These are phyloP conservation scores for Solanum chacoense DNA, from an alignment of 305 asterid species.

Conservation along the genomic window DNA sequence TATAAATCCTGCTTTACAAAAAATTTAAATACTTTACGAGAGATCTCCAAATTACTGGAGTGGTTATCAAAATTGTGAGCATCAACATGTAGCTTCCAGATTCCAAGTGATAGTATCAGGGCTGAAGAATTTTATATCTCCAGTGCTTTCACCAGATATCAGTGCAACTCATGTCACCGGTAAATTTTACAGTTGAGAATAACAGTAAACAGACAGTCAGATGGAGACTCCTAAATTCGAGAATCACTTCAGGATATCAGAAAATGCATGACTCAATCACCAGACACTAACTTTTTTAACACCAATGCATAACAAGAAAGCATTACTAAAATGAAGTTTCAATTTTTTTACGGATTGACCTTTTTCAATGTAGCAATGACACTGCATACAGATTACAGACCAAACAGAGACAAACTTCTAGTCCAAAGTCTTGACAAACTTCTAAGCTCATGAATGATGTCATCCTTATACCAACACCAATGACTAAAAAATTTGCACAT, in stretches of 20 bases:
- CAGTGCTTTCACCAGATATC: not conserved
- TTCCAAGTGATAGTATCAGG: not conserved
- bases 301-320: not conserved
- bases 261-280: not conserved
- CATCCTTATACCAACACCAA: not conserved
- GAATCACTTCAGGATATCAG: not conserved
- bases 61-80: not conserved
- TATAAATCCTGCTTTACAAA: not conserved
- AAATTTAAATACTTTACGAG: not conserved
- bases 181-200: not conserved
- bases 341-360: not conserved
- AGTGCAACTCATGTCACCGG: not conserved
- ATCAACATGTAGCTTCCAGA: not conserved
- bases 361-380: not conserved
- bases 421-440: not conserved
- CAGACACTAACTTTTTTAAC: not conserved
- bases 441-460: not conserved
- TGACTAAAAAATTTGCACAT: not conserved
- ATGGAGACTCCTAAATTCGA: not conserved
- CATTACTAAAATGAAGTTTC: not conserved
- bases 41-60: not conserved
- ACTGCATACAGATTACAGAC: not conserved
- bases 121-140: not conserved
- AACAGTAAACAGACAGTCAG: not conserved
- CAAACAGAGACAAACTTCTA: not conserved